Percentiles rank a stretch among this genome's conserved stretches.
These are phyloP conservation scores for Monilinia vaccinii-corymbosi DNA, from an alignment of 2,329 filamentous ascomycete genomes.

Conservation along the genomic window DNA sequence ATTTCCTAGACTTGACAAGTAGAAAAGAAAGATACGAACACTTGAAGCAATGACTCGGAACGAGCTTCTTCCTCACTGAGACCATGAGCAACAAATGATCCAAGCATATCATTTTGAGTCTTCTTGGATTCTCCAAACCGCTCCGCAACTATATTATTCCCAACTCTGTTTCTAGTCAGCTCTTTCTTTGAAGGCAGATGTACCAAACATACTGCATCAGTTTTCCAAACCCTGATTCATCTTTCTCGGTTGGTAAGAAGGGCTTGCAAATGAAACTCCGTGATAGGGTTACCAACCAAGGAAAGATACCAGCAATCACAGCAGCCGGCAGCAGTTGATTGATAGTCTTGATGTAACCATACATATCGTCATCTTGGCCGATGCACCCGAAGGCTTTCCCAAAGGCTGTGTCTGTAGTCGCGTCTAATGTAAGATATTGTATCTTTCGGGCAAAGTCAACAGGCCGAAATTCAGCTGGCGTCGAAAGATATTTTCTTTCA, in stretches of 20 bases:
- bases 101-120: constrained; percentile 43
- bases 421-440: constrained; percentile 46
- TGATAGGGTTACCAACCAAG: constrained; percentile 34
- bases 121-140: constrained; percentile 37
- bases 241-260: constrained; percentile 35
- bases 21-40: constrained; percentile 5
- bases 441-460: constrained; percentile 44
- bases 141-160: constrained; percentile 37
- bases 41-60: constrained; percentile 16
- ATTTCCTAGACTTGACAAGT: neutral
- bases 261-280: constrained; percentile 34
- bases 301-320: constrained; percentile 36
- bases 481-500: constrained; percentile 30
- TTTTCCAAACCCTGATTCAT: constrained; percentile 33
- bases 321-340: constrained; percentile 36
- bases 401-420: constrained; percentile 45
- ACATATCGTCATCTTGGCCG: constrained; percentile 38
- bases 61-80: constrained; percentile 17
- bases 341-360: constrained; percentile 38
- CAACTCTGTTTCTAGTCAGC: constrained; percentile 21
- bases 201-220: constrained; percentile 35
- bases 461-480: constrained; percentile 27
- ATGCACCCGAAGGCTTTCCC: constrained; percentile 42
- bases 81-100: constrained; percentile 33
- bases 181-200: too few species aligned